Base-by-base conservation (phyloP, 139 green algal genomes). In the Micractinium sp. region DNA sequence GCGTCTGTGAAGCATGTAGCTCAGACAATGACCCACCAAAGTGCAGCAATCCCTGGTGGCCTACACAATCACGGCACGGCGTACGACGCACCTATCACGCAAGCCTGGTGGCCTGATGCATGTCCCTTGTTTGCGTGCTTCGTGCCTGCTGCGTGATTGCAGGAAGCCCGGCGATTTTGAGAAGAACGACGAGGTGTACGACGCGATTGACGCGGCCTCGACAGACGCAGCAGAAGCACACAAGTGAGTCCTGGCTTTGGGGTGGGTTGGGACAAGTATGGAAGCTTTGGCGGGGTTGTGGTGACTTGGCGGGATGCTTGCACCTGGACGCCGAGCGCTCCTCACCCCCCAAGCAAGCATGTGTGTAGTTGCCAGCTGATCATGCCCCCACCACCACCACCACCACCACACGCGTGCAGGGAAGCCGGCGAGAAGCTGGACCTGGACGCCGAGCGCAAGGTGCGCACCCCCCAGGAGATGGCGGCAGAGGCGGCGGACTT, bases 131-230 rank as follows among this genome's bases (percentile, higher is more conserved):
- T 16, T 9, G 9, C 3, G 63, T 71, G 63, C 14, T 25, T 71
- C 14, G 63, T 27, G 2, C 2, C 63, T 66, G 60, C 60, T 23
- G 60, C 60, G 16, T 23, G 14, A 56, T 16, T 47, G 78, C 78
- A 77, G 83, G 36, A 79, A 53, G 83, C 13, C 86, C 2, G 94
- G 95, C 7, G 97, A 99, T 88, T 99, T 99, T 93, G 91, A 95
- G 66, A 92, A 93, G 23, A 99, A 99, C 93, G 98, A 99, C 85
- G 91, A 99, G 53, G 90, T 99, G 1, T 98, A 99, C 91, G 95
- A 97, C 69, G 95, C 87, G 12, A 92, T 98, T 1, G 95, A 97
- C 75, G 88, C 85, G 14, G 81, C 89, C 7, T 81, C 77, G 20
- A 90, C 90, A 74, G 85, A 89, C 22, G 53, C 83, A 23, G 25